These are phyloP conservation scores for Angomonas deanei DNA, from an alignment of 208 protist species.

Conservation along the genomic window DNA sequence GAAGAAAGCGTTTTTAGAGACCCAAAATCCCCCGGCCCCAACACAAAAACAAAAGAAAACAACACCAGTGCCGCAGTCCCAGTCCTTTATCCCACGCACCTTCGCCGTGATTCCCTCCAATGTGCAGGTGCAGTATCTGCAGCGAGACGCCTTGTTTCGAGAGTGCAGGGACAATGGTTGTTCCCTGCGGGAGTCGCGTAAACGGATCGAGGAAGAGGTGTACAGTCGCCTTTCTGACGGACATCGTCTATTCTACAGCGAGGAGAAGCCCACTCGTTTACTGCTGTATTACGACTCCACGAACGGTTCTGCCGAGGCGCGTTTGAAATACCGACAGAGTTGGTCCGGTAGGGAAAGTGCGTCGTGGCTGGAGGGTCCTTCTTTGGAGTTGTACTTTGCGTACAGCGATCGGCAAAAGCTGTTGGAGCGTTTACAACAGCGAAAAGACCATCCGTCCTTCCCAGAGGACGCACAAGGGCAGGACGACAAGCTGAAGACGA, in stretches of 20 bases:
- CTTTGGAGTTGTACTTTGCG: constrained; percentile 1
- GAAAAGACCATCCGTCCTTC: constrained; percentile 25
- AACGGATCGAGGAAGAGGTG: constrained; percentile 18
- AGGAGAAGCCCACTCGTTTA: too few relatives aligned
- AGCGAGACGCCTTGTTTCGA: constrained; percentile 29
- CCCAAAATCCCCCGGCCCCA: too few relatives aligned
- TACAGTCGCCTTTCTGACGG: too few relatives aligned
- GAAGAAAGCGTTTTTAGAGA: constrained; percentile 12
- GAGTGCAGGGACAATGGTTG: neutral
- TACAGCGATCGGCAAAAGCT: constrained; percentile 1
- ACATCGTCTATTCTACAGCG: too few relatives aligned
- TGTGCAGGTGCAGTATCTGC: constrained; percentile 5
- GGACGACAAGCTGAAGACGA: constrained; percentile 16
- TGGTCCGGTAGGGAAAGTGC: neutral
- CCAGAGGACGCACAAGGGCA: constrained; percentile 12
- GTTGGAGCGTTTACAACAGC: constrained; percentile 14
- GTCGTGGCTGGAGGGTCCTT: neutral
- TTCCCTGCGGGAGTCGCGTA: constrained; percentile 15
- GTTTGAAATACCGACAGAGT: constrained; percentile 12
- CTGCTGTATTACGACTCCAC: constrained; percentile 44
- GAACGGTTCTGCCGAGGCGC: constrained; percentile 28
- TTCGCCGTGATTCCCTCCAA: neutral
- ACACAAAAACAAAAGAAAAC: neutral
- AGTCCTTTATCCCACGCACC: constrained; percentile 12
- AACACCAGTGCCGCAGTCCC: neutral